Evolutionary conservation across 176 grass and related monocot genomes (phyloP), one percentile per base, ranked within the genome.

Genomic region (Bothriochloa decipiens): DNA sequence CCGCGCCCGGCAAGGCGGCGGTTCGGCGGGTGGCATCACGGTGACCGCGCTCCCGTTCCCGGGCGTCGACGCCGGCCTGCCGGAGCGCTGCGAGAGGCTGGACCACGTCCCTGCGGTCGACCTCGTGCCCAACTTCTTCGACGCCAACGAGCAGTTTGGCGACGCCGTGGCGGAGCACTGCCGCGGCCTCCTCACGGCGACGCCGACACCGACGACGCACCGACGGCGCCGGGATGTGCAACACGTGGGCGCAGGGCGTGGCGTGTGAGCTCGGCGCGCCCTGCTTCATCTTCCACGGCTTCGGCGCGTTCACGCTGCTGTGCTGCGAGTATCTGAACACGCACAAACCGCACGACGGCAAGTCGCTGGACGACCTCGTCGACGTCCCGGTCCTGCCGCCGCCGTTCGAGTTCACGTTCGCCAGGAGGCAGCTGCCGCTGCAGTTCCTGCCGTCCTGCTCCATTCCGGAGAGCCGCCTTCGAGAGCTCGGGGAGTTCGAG

Each of bases 231-330:
- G 18, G 52, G 52, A 57, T 57, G 52, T 57, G 18, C 52, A 9
- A 57, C 52, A 57, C 52, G 52, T 57, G 52, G 52, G 52, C 52
- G 6, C 18, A 8, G 17, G 52, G 18, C 52, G 6, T 55, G 52
- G 52, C 52, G 18, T 7, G 18, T 7, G 52, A 57, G 52, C 52
- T 57, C 18, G 71, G 86, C 47, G 68, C 37, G 29, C 87, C 84
- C 0, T 83, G 87, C 22, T 82, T 87, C 41, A 70, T 89, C 52
- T 94, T 91, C 82, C 84, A 91, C 12, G 83, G 86, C 1, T 80
- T 84, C 60, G 66, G 60, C 32, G 88, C 86, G 55, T 91, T 94
- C 78, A 82, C 79, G 4, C 49, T 89, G 65, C 72, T 86, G 11
- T 52, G 75, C 26, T 58, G 65, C 43, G 46, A 87, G 73, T 77